Conservation (phyloP, 371 early-diverging fungal species). For the Haplosporangium sp. region DNA sequence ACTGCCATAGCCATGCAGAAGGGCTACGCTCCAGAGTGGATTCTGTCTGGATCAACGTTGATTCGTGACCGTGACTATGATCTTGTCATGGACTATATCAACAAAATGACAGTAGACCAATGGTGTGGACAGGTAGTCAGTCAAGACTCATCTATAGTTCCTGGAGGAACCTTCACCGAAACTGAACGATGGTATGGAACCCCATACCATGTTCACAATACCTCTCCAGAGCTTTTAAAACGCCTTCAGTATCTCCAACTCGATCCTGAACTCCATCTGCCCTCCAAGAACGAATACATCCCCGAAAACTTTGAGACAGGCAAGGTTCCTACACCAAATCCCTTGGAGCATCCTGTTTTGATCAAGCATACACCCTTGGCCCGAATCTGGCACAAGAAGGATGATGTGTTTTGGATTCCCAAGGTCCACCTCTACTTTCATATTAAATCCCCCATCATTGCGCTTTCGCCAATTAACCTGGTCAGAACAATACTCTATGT, state of each 20-base stretch:
- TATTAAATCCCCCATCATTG: conserved; percentile 5
- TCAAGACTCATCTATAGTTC: conserved; percentile 26
- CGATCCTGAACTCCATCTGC: conserved; percentile 75
- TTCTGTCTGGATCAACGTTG: conserved; percentile 77
- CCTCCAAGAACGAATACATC: conserved; percentile 84
- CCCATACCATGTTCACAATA: conserved; percentile 74
- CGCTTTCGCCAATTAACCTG: conserved; percentile 50
- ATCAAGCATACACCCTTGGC: conserved; percentile 70
- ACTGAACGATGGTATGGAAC: conserved; percentile 86
- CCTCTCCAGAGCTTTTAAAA: conserved; percentile 64
- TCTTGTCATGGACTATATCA: conserved; percentile 63
- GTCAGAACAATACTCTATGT: conserved; percentile 71
- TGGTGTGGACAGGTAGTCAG: conserved; percentile 26
- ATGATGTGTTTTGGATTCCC: conserved; percentile 90
- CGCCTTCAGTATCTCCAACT: conserved; percentile 58
- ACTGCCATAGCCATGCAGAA: conserved; percentile 67
- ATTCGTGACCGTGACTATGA: conserved; percentile 68
- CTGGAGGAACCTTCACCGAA: conserved; percentile 59
- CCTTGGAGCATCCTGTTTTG: conserved; percentile 59
- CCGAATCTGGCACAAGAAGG: conserved; percentile 93
- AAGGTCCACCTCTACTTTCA: conserved; percentile 59
- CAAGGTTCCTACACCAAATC: conserved; percentile 40
- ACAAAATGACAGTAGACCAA: conserved; percentile 72
- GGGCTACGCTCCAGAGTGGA: conserved; percentile 69
- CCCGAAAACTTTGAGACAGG: conserved; percentile 75